Base-by-base conservation (phyloP, 805 yeast genomes). In the Sugiyamaella floridensis region DNA sequence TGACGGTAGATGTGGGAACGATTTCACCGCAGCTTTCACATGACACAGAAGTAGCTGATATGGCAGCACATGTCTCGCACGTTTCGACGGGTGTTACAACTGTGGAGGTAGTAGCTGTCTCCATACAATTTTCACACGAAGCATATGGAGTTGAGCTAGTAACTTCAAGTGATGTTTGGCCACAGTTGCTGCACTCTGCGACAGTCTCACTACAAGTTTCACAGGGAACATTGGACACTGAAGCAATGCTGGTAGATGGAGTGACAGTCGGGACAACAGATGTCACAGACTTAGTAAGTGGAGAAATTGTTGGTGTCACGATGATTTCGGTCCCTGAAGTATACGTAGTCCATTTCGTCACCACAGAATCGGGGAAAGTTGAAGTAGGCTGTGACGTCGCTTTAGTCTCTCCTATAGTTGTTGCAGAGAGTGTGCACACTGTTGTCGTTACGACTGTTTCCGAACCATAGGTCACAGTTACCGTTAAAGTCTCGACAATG, bases 231-330 rank as follows among this genome's bases (percentile, higher is more conserved):
- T 14, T 8, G n/a, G n/a, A 10, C 37, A 14, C 10, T 29, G 11
- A 11, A 10, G 9, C 4, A 32, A 11, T 11, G 12, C 12, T 14
- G 4, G 48, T 16, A 15, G 48, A 37, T 8, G 49, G 22, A 7
- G 49, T 20, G 37, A 10, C n/a, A 4, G 37, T 14, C 9, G 37
- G 37, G 3, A 8, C 37, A 11, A 26, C 16, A 32, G 29, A 19
- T 15, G 40, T 44, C 46, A 22, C 26, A 22, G 26, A 22, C 26
- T 18, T 43, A 15, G 49, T 44, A 12, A 50, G 19, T 2, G 56
- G 56, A 40, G 54, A 50, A 2, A 40, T 42, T 40, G 56, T 43
- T 19, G 48, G 41, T 37, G 52, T 43, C 40, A 46, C 41, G 28
- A 20, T 19, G n/a, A 46, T 43, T 15, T 29, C 32, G 40, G 46